Percentiles rank a stretch among this genome's conserved stretches.
phyloP scores from a whole-genome alignment of 208 protist genomes.

The Leishmania guyanensis region DNA sequence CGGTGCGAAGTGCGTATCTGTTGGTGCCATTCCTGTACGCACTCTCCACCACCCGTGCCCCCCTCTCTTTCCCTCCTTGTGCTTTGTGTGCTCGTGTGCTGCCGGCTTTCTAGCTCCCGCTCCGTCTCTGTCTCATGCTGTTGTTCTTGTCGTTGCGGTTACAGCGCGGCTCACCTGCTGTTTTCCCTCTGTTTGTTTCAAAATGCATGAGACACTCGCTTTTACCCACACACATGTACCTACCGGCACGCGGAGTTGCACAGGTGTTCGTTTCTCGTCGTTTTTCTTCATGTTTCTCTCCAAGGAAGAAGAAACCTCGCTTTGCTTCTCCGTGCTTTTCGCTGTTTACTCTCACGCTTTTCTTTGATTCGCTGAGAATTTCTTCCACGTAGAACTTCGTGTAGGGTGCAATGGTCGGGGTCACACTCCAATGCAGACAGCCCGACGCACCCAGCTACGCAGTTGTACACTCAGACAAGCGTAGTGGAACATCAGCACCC shows the following conservation, averaged over 20 bases:
- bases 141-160: not conserved
- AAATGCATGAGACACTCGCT: not conserved
- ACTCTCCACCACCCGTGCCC: not conserved
- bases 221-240: too few species aligned
- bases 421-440: not conserved
- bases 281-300: not conserved
- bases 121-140: not conserved
- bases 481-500: not conserved
- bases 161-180: not conserved
- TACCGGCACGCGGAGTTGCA: not conserved
- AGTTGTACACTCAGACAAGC: not conserved
- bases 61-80: not conserved
- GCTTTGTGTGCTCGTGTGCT: not conserved
- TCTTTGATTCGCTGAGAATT: slow-evolving; percentile 18
- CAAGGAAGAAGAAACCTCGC: not conserved
- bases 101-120: not conserved
- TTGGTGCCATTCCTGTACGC: not conserved
- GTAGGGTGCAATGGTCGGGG: not conserved
- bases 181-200: not conserved
- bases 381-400: not conserved
- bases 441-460: not conserved
- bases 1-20: not conserved
- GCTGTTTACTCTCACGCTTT: slow-evolving; percentile 5
- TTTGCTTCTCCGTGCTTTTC: not conserved
- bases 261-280: not conserved